Evolutionary conservation across 2,329 filamentous ascomycete species (phyloP).

Genomic region (Stagonosporopsis chrysanthemi): DNA sequence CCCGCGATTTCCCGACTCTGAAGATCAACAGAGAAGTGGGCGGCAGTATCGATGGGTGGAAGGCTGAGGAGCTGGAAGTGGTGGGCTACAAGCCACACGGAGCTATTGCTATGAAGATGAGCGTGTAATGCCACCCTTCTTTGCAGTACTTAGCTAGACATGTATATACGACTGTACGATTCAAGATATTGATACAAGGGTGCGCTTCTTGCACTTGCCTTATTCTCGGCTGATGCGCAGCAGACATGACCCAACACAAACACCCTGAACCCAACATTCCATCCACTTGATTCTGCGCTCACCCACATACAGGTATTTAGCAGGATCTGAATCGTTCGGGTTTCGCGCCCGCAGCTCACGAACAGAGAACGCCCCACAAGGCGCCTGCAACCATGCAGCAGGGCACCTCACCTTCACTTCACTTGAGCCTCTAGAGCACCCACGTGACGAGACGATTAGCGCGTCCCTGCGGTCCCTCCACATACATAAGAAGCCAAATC

Average conservation of each 20-base stretch:
- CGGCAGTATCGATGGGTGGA: slow-evolving; percentile 89
- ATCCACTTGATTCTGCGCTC: not conserved
- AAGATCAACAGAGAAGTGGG: slow-evolving; percentile 73
- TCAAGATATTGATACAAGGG: not conserved
- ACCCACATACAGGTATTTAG: not conserved
- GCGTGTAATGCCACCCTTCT: slow-evolving; percentile 64
- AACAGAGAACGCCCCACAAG: not conserved
- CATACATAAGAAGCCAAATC: not conserved
- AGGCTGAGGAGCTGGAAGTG: slow-evolving; percentile 84
- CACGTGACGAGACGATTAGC: slow-evolving; percentile 1
- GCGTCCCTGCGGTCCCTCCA: not conserved
- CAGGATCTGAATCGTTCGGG: not conserved
- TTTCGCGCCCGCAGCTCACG: not conserved
- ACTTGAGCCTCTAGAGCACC: not conserved
- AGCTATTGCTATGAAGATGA: slow-evolving; percentile 98
- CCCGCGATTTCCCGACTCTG: slow-evolving; percentile 79
- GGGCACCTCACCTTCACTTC: slow-evolving; percentile 7
- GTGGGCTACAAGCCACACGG: slow-evolving; percentile 91
- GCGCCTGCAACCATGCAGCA: slow-evolving; percentile 13
- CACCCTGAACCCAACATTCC: not conserved
- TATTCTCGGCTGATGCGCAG: not conserved
- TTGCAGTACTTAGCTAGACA: not conserved
- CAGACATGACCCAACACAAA: not conserved
- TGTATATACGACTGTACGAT: slow-evolving; percentile 16
- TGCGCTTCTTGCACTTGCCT: not conserved